phyloP scores from a whole-genome alignment of 2,329 filamentous ascomycete species.

The Bipolaris bicolor region DNA sequence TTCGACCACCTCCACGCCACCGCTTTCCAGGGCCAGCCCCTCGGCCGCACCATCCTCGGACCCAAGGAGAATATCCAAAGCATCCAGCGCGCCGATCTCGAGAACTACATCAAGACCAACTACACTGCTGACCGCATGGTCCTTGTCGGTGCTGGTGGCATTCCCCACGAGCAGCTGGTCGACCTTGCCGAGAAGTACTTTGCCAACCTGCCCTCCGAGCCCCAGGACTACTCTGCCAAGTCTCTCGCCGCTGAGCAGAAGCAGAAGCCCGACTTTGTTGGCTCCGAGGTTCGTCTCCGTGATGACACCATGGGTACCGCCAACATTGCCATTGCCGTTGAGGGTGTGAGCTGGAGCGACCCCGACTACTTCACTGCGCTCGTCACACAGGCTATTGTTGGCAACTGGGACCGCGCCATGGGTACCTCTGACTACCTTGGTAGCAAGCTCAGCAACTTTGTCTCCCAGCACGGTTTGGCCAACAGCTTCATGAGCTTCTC shows the following conservation, averaged over 20 bases:
- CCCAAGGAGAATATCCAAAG: slow-evolving; percentile 98
- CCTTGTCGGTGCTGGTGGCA: slow-evolving; percentile 90
- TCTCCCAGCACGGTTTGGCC: slow-evolving; percentile 92
- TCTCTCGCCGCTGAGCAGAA: slow-evolving; percentile 75
- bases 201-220: slow-evolving; percentile 74
- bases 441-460: slow-evolving; percentile 94
- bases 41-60: slow-evolving; percentile 96
- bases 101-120: slow-evolving; percentile 98
- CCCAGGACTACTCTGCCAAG: slow-evolving; percentile 75
- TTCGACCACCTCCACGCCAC: slow-evolving; percentile 99
- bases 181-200: slow-evolving; percentile 98
- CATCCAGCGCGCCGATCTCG: slow-evolving; percentile 89
- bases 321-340: slow-evolving; percentile 97
- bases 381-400: slow-evolving; percentile 96
- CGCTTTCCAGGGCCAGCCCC: slow-evolving; percentile 93
- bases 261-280: slow-evolving; percentile 91
- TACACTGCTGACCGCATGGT: slow-evolving; percentile 99
- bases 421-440: slow-evolving; percentile 96
- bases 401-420: slow-evolving; percentile 99
- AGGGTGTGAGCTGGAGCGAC: slow-evolving; percentile 99
- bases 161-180: slow-evolving; percentile 93
- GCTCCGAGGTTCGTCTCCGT: slow-evolving; percentile 92
- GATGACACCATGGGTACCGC: slow-evolving; percentile 96
- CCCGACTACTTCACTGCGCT: slow-evolving; percentile 99
- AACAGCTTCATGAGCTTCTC: slow-evolving; percentile 99